Evolutionary conservation across 352 stramenopile genomes (phyloP).

Genomic region (Globisporangium paddicum): DNA sequence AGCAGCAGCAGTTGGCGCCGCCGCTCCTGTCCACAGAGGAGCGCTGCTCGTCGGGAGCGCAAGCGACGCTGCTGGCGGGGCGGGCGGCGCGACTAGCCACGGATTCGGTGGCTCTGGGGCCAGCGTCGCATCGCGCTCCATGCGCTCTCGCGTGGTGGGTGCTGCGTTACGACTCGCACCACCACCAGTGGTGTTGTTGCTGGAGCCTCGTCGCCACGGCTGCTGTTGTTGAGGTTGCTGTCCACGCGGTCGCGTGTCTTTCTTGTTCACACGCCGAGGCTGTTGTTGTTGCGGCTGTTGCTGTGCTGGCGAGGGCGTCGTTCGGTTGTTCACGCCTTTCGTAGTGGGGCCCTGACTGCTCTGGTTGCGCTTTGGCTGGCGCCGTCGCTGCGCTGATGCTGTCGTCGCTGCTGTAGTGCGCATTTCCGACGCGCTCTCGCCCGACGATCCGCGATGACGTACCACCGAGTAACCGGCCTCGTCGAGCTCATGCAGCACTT

Average conservation of each 20-base stretch:
- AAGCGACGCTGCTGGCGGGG: neutral
- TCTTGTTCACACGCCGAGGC: conserved; percentile 1
- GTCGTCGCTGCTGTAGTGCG: neutral
- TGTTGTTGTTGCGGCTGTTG: conserved; percentile 7
- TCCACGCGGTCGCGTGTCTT: neutral
- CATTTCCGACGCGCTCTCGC: conserved; percentile 6
- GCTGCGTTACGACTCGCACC: neutral
- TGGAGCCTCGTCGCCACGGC: conserved; percentile 1
- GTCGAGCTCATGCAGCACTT: conserved; percentile 19
- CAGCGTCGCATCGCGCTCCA: conserved; percentile 3
- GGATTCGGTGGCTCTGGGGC: neutral
- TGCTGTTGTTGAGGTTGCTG: conserved; percentile 2
- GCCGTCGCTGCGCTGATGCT: neutral
- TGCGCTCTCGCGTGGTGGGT: conserved; percentile 14
- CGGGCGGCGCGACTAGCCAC: neutral
- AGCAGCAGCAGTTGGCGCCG: neutral
- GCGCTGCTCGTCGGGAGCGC: conserved; percentile 2
- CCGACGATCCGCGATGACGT: conserved; percentile 20
- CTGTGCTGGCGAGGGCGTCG: neutral
- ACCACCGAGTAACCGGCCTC: conserved; percentile 54
- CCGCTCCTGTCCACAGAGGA: conserved; percentile 1
- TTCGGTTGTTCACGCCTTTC: neutral
- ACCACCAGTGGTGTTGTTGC: neutral
- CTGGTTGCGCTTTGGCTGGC: conserved; percentile 6
- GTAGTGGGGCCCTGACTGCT: conserved; percentile 1